Percentiles rank a stretch among this genome's conserved stretches.
Conservation (phyloP, 2,329 filamentous ascomycete genomes). For the Calonectria montana region DNA sequence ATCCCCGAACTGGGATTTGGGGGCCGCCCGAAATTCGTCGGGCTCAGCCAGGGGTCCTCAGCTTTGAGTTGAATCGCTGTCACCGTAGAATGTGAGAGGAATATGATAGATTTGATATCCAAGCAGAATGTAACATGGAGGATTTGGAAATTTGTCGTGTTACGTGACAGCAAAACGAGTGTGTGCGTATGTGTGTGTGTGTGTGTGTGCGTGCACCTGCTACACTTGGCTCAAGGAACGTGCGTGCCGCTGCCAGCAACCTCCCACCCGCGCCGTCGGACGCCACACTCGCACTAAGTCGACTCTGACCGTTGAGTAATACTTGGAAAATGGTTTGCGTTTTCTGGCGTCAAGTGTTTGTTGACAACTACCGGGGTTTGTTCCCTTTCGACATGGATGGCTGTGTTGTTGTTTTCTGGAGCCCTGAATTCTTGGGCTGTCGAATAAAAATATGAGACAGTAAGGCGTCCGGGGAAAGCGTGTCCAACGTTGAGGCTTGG, state of each 20-base stretch:
- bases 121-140: slow-evolving; percentile 13
- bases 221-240: neutral
- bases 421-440: neutral
- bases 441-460: slow-evolving; percentile 19
- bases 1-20: slow-evolving; percentile 15
- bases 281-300: neutral
- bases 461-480: slow-evolving; percentile 20
- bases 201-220: neutral
- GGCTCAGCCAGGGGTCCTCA: slow-evolving; percentile 3
- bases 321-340: neutral
- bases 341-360: neutral
- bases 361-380: slow-evolving; percentile 11
- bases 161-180: neutral
- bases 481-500: neutral
- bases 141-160: neutral
- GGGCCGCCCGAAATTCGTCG: slow-evolving; percentile 20
- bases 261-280: slow-evolving; percentile 1
- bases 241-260: slow-evolving; percentile 14
- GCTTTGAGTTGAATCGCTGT: neutral
- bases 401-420: neutral
- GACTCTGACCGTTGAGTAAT: slow-evolving; percentile 18
- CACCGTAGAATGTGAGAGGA: neutral
- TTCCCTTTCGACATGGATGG: neutral
- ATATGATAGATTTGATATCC: slow-evolving; percentile 25
- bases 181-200: neutral